Base-by-base conservation (phyloP, 768 basidiomycete genomes). In the Lepiota venenata region DNA sequence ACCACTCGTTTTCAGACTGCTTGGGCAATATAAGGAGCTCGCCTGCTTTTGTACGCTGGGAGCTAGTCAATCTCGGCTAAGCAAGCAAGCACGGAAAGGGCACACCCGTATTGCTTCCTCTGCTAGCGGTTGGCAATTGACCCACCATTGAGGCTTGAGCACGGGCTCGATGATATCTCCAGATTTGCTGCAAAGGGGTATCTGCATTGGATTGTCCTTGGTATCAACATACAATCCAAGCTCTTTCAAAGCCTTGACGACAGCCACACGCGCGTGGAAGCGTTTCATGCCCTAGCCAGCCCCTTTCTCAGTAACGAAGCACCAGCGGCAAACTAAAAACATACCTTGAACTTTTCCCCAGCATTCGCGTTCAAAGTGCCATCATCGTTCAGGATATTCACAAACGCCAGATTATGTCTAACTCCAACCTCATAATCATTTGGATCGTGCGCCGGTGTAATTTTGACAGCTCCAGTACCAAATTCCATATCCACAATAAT, bases 141-240 rank as follows among this genome's bases (percentile, higher is more conserved):
- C 88, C 95, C 96, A 99, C 97, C 97, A 99, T 66, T 99, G 97
- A 0, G 97, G 97, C 69, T 97, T 98, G 63, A 98, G 74, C 18
- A 98, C 74, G 1, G 91, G 88, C 69, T 99, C 97, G 60, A 98
- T 97, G 50, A 99, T 70, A 66, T 99, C 97, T 1, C 96, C 96
- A 2, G 93, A 97, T 80, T 97, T 96, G 61, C 91, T 96, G 59
- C 2, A 50, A 49, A 98, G 75, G 1, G 96, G 96, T 39, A 99
- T 91, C 63, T 87, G 87, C 97, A 99, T 98, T 8, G 94, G 86
- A 71, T 99, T 98, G 63, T 98, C 92, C 69, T 93, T 95, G 12
- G 87, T 86, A 68, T 95, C 95, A 38, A 98, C 73, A 65, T 83
- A 98, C 3, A 97, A 70, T 1, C 92, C 95, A 18, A 81, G 74